Evolutionary conservation across 2,329 filamentous ascomycete species (phyloP), one percentile per base, ranked within the genome.

Genomic region (Nemania sp.): DNA sequence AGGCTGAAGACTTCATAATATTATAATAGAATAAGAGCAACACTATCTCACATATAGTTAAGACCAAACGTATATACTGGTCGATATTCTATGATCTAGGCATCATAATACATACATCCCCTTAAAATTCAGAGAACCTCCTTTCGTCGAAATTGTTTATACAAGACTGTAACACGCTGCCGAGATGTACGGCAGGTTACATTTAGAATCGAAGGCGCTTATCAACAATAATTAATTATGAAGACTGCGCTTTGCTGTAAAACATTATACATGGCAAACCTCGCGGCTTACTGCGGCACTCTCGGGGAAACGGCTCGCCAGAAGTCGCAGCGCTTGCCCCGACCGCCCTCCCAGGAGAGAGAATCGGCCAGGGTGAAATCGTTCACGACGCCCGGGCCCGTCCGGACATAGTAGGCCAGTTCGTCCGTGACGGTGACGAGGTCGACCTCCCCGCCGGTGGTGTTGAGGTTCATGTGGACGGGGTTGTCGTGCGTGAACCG

Each of bases 381-480:
- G 34, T 72, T 72, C 32, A 71, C 69, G 11, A 72, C 68, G 0
- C 68, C 71, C 0, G 64, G 35, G 0, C 70, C 71, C 1, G 51
- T 51, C 2, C 71, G 64, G 18, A 69, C 57, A 18, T 66, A 69
- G 46, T 70, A 72, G 5, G 54, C 67, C 25, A 73, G 45, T 6
- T 66, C 60, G 32, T 67, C 64, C 2, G 68, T 67, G 11, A 73
- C 65, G 2, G 64, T 67, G 29, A 68, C 43, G 11, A 62, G 50
- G 3, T 54, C 54, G 10, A 68, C 48, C 2, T 57, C 40, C 2
- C 77, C 77, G 1, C 79, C 78, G 0, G 78, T 80, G 15, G 76
- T 76, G 56, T 81, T 81, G 35, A 81, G 65, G 63, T 80, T 75
- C 65, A 81, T 73, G 68, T 77, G 75, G 17, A 72, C 72, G 1